A percentile compares a stretch with the other conserved stretches of the same genome.
These are phyloP conservation scores for Nemania sp. DNA, from an alignment of 2,329 filamentous ascomycete genomes.

Conservation along the genomic window DNA sequence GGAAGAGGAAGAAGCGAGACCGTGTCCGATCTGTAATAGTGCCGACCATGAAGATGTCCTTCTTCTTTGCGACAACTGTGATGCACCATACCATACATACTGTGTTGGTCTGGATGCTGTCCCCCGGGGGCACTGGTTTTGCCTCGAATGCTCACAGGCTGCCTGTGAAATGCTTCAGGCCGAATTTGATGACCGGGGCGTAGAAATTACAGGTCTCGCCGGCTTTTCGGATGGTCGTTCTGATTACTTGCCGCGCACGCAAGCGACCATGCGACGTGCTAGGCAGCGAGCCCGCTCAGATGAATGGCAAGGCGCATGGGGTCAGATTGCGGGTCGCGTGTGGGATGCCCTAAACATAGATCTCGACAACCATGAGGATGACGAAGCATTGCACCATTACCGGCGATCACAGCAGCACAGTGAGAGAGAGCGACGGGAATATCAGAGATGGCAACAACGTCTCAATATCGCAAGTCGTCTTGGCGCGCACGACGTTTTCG, in stretches of 20 bases:
- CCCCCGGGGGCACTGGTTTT: conserved; percentile 85
- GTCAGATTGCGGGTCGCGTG: conserved; percentile 63
- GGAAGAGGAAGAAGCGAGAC: conserved; percentile 69
- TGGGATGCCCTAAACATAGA: conserved; percentile 75
- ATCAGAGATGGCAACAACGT: conserved; percentile 79
- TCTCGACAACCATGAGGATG: conserved; percentile 85
- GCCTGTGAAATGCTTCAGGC: conserved; percentile 53
- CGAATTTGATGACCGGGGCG: conserved; percentile 42
- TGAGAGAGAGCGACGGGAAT: conserved; percentile 60
- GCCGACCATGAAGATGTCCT: conserved; percentile 82
- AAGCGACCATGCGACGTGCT: conserved; percentile 60
- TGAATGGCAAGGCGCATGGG: conserved; percentile 90
- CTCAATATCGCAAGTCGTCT: conserved; percentile 80
- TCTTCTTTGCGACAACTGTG: conserved; percentile 89
- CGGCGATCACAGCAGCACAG: conserved; percentile 57
- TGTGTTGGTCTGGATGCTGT: conserved; percentile 83
- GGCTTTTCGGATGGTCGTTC: conserved; percentile 38
- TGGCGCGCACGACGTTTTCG: conserved; percentile 74
- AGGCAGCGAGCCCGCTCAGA: conserved; percentile 69
- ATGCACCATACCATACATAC: conserved; percentile 87
- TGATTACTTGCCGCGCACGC: conserved; percentile 58
- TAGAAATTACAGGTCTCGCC: conserved; percentile 24
- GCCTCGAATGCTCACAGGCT: conserved; percentile 69
- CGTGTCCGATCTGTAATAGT: conserved; percentile 83
- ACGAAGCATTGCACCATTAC: conserved; percentile 59